Percentiles rank a stretch among this genome's conserved stretches.
Conservation (phyloP, 805 yeast species). For the Pichia insulana region DNA sequence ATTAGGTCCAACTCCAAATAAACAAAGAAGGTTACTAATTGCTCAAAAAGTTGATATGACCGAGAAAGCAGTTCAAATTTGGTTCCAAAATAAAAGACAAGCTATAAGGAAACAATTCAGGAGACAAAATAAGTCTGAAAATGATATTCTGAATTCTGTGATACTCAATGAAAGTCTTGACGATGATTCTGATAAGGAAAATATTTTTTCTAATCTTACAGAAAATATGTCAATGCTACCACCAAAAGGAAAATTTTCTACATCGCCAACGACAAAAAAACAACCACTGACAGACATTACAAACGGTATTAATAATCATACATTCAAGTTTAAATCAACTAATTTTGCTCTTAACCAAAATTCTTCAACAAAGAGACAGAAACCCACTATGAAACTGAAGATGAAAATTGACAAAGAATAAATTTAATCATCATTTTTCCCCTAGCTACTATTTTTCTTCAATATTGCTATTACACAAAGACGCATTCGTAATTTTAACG, state of each 20-base stretch:
- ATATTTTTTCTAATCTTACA: neutral
- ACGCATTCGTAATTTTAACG: too few relatives aligned
- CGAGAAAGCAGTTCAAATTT: constrained; percentile 95
- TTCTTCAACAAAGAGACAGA: constrained; percentile 22
- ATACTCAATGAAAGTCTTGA: neutral
- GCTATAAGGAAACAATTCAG: constrained; percentile 43
- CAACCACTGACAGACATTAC: constrained; percentile 7
- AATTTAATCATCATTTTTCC: neutral
- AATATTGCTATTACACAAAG: too few relatives aligned
- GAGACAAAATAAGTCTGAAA: constrained; percentile 2
- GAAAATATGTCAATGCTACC: neutral
- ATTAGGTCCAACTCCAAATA: constrained; percentile 73
- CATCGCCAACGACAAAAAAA: neutral
- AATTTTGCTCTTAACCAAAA: constrained; percentile 25
- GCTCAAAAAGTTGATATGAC: constrained; percentile 82
- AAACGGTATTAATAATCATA: constrained; percentile 17
- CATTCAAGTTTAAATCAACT: constrained; percentile 30
- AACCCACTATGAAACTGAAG: constrained; percentile 24
- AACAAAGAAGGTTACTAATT: constrained; percentile 63
- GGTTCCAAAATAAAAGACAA: constrained; percentile 97
- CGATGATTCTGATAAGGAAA: constrained; percentile 4
- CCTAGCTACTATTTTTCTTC: too few relatives aligned
- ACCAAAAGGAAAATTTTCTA: constrained; percentile 11
- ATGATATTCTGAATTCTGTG: neutral
- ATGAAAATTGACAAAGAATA: constrained; percentile 3